Base-by-base conservation (phyloP, 106 monocot genomes). In the Allium fistulosum region DNA sequence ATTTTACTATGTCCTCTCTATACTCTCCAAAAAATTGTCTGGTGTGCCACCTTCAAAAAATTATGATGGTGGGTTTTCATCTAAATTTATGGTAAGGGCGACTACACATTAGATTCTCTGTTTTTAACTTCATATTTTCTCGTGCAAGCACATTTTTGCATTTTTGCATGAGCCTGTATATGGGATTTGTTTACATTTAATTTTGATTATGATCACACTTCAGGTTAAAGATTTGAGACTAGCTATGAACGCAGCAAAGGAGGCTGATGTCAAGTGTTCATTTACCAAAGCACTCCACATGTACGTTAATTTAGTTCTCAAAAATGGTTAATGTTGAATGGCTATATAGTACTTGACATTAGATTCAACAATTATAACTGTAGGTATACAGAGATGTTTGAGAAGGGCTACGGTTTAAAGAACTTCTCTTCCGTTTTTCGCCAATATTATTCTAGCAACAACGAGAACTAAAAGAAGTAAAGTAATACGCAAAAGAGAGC, bases 1-100 rank as follows among this genome's bases (percentile, higher is more conserved):
- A 86, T 72, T 70, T 79, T 57, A 79, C 78, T 18, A 97, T 75
- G 52, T 87, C 86, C 13, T 92, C 88, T 63, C 82, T 78, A 63
- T 75, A 97, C 61, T 84, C 88, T 59, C 80, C 77, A 71, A 97
- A 77, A 82, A 87, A 72, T 90, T 99, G 87, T 26, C 59, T 60
- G 92, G 80, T 61, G 83, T 85, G 15, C 97, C 97, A 69, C 93
- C 97, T 73, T 89, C 97, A 63, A 90, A 83, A 75, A 87, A 85
- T 71, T 99, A 99, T 80, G 65, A 82, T 57, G 97, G 87, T 61
- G 97, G 97, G 53, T 99, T 99, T 74, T 76, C 92, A 26, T 87
- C 87, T 11, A 99, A 99, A 67, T 84, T 99, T 49, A 99, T 99
- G 97, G 97, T 99, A n/a, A n/a, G n/a, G n/a, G n/a, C n/a, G n/a